These are phyloP conservation scores for Exophiala sp. DNA, from an alignment of 2,329 filamentous ascomycete genomes.

Conservation along the genomic window DNA sequence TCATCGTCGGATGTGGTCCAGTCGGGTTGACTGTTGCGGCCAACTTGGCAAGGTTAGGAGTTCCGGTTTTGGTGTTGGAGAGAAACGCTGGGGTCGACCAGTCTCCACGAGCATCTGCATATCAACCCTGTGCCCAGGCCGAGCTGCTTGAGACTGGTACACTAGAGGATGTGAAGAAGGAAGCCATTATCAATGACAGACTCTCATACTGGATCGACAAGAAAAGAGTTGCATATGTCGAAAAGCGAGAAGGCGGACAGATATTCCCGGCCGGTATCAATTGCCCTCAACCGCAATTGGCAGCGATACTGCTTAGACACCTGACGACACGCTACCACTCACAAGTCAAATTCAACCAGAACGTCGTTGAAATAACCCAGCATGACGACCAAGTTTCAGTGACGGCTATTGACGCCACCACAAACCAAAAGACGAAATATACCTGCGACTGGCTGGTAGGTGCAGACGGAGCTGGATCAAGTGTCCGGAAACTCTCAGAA, in stretches of 20 bases:
- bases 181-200: conserved; percentile 22
- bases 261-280: conserved; percentile 42
- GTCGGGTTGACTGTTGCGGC: conserved; percentile 19
- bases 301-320: conserved; percentile 15
- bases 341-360: conserved; percentile 19
- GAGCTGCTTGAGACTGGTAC: conserved; percentile 22
- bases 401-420: conserved; percentile 9
- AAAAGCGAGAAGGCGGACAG: conserved; percentile 38
- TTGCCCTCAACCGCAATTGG: conserved; percentile 19
- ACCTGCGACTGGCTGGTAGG: conserved; percentile 22
- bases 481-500: conserved; percentile 17
- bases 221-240: conserved; percentile 18
- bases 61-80: conserved; percentile 19
- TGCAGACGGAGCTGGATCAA: conserved; percentile 17
- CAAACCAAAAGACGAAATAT: conserved; percentile 14
- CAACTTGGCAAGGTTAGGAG: conserved; percentile 18
- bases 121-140: conserved; percentile 24
- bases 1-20: conserved; percentile 20
- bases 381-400: conserved; percentile 10
- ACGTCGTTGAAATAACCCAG: conserved; percentile 13
- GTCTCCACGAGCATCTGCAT: conserved; percentile 19
- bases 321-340: conserved; percentile 18
- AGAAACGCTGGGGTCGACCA: conserved; percentile 19
- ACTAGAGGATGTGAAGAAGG: conserved; percentile 18
- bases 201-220: conserved; percentile 20